Conservation (phyloP, 352 stramenopile species). For the Phytopythium ostracodes region DNA sequence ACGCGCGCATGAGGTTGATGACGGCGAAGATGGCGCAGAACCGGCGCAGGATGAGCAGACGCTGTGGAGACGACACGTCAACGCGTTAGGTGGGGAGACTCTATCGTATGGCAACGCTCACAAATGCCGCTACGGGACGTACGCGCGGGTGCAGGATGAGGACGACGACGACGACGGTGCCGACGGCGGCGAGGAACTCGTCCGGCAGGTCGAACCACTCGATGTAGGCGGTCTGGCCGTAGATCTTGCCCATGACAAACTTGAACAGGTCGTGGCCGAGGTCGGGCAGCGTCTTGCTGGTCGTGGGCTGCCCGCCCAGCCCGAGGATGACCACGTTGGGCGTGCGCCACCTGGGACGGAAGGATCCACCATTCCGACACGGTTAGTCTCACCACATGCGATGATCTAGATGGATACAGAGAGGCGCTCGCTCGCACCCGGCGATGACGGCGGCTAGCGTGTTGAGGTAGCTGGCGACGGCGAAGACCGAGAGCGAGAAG, state of each 20-base stretch:
- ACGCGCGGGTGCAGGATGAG: conserved; percentile 76
- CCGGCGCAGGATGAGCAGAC: conserved; percentile 75
- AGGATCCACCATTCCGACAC: not conserved
- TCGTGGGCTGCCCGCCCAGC: conserved; percentile 52
- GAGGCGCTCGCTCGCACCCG: conserved; percentile 49
- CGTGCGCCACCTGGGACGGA: conserved; percentile 54
- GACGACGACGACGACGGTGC: conserved; percentile 59
- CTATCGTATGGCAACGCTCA: too few relatives aligned
- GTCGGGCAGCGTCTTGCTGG: conserved; percentile 74
- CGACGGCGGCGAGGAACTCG: conserved; percentile 74
- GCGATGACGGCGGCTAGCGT: conserved; percentile 76
- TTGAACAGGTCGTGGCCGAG: conserved; percentile 86
- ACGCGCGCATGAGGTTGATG: conserved; percentile 86
- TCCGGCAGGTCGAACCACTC: conserved; percentile 85
- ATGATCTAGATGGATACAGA: not conserved
- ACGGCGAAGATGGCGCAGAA: conserved; percentile 83
- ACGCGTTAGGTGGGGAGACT: not conserved
- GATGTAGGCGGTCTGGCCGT: conserved; percentile 77
- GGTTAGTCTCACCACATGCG: not conserved
- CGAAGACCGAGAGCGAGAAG: conserved; percentile 72
- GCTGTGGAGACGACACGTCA: conserved; percentile 28
- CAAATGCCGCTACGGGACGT: conserved; percentile 13
- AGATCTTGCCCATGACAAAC: conserved; percentile 82
- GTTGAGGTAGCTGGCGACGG: conserved; percentile 80
- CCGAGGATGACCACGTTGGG: conserved; percentile 80